Percentiles rank a stretch among this genome's conserved stretches.
phyloP scores from a whole-genome alignment of 495 filamentous ascomycete species.

The Opeltia flavorubescens region DNA sequence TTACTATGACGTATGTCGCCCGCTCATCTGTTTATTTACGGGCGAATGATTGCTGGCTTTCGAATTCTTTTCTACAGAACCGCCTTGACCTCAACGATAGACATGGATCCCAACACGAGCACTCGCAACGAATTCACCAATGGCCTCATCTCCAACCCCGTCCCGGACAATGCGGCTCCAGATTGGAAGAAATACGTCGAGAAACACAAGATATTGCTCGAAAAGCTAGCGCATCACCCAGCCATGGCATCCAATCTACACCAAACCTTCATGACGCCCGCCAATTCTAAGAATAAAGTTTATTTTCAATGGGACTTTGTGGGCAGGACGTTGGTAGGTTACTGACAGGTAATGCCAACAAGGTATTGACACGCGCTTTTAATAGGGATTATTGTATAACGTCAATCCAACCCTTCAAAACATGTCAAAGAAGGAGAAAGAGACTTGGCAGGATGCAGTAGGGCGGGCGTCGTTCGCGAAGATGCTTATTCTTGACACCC shows the following conservation, averaged over 20 bases:
- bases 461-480: conserved; percentile 3
- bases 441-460: conserved; percentile 7
- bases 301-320: conserved; percentile 28
- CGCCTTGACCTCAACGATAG: no score
- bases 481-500: conserved; percentile 6
- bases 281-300: conserved; percentile 20
- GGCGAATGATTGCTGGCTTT: no score
- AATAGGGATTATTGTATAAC: neutral
- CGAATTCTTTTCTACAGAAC: no score
- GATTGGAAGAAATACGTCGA: conserved; percentile 9
- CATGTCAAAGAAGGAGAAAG: conserved; percentile 4
- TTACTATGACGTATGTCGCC: no score
- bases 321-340: conserved; percentile 15
- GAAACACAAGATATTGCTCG: conserved; percentile 8
- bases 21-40: no score
- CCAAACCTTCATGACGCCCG: conserved; percentile 23
- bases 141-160: conserved; percentile 1
- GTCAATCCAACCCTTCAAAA: conserved; percentile 1
- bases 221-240: conserved; percentile 20
- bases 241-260: conserved; percentile 23
- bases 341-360: neutral
- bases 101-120: conserved; percentile 14
- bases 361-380: neutral
- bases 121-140: conserved; percentile 13
- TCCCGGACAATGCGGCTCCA: conserved; percentile 3